phyloP scores from a whole-genome alignment of 2,329 filamentous ascomycete species.

The Verticillium nubilum region DNA sequence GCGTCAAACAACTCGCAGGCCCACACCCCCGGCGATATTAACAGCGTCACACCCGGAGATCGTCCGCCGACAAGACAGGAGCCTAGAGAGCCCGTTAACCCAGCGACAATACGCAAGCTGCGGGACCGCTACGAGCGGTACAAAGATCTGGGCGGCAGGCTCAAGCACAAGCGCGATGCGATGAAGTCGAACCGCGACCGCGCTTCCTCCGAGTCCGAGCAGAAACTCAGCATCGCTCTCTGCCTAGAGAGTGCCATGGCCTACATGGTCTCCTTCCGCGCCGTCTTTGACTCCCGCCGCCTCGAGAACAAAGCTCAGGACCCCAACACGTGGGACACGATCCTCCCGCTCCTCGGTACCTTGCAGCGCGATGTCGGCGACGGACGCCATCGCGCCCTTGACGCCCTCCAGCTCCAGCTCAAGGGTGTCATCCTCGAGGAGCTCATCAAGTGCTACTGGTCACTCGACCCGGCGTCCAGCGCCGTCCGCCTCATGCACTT shows the following conservation, averaged over 20 bases:
- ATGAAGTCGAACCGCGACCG: constrained; percentile 13
- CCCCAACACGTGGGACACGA: constrained; percentile 32
- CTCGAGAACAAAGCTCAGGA: constrained; percentile 39
- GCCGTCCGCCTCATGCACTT: constrained; percentile 15
- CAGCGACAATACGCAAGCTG: constrained; percentile 21
- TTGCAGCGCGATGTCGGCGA: constrained; percentile 31
- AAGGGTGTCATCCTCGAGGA: constrained; percentile 40
- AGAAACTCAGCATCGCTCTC: constrained; percentile 35
- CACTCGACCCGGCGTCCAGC: constrained; percentile 17
- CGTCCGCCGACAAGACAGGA: constrained; percentile 21
- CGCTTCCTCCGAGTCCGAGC: constrained; percentile 21
- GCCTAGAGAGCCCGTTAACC: constrained; percentile 15
- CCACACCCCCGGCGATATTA: constrained; percentile 43
- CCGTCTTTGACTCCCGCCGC: constrained; percentile 37
- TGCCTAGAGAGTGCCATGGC: constrained; percentile 45
- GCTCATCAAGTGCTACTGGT: constrained; percentile 30
- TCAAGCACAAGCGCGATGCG: constrained; percentile 51
- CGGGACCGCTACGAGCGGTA: constrained; percentile 31
- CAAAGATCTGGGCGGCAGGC: constrained; percentile 36
- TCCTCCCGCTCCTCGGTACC: constrained; percentile 39
- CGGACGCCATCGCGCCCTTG: constrained; percentile 25
- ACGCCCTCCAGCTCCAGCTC: constrained; percentile 36
- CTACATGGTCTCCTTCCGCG: constrained; percentile 49
- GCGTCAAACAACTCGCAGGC: constrained; percentile 48
- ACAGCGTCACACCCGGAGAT: constrained; percentile 32